These are phyloP conservation scores for Pyrenophora graminea DNA, from an alignment of 2,329 filamentous ascomycete species.

Conservation along the genomic window DNA sequence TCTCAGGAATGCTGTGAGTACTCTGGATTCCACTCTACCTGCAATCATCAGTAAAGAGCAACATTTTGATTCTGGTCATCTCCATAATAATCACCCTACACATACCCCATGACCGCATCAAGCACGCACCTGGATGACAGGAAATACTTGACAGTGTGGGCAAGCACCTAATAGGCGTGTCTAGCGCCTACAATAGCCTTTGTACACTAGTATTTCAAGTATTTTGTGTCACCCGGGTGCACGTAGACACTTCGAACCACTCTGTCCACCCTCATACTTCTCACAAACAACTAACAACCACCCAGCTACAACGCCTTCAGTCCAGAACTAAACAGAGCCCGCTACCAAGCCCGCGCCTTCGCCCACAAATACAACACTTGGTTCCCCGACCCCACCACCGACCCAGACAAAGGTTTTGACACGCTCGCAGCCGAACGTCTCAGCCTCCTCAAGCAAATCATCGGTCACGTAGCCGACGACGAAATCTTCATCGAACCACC, in stretches of 20 bases:
- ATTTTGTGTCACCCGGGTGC: no score
- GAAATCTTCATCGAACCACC: slow-evolving; percentile 62
- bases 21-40: neutral
- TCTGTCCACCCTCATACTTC: neutral
- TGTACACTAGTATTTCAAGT: no score
- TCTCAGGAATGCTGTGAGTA: slow-evolving; percentile 64
- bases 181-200: no score
- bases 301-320: slow-evolving; percentile 57
- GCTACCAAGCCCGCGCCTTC: slow-evolving; percentile 60
- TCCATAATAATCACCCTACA: no score
- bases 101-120: no score
- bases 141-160: no score
- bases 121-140: no score
- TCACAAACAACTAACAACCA: neutral
- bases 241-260: no score
- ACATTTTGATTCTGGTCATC: no score
- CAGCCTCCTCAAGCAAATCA: slow-evolving; percentile 31
- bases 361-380: slow-evolving; percentile 64
- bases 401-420: slow-evolving; percentile 27
- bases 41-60: neutral
- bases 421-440: slow-evolving; percentile 32
- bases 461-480: slow-evolving; percentile 42
- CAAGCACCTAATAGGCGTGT: no score
- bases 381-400: slow-evolving; percentile 28
- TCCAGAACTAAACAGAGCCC: slow-evolving; percentile 55